These are phyloP conservation scores for Geosmithia putterillii DNA, from an alignment of 2,329 filamentous ascomycete genomes.

Conservation along the genomic window DNA sequence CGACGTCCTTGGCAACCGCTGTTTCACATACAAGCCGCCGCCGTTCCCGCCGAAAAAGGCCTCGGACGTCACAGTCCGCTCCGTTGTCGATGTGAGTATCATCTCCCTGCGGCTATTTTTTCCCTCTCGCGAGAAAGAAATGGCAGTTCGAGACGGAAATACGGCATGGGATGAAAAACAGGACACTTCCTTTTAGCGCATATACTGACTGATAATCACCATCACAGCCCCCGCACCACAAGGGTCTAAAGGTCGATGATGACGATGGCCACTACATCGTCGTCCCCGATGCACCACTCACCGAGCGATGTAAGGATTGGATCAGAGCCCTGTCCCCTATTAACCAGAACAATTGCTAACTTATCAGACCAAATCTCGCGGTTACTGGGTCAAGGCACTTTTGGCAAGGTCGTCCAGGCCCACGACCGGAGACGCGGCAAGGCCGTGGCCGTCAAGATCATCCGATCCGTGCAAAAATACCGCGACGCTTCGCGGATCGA, in stretches of 20 bases:
- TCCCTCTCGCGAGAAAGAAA: background rate
- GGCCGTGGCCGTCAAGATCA: conserved; percentile 89
- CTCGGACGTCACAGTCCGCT: conserved; percentile 56
- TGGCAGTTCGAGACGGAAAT: background rate
- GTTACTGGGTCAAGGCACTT: conserved; percentile 89
- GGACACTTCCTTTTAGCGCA: background rate
- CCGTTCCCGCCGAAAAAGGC: conserved; percentile 85
- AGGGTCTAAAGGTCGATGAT: conserved; percentile 73
- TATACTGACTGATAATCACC: background rate
- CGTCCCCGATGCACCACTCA: conserved; percentile 71
- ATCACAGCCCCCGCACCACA: conserved; percentile 25
- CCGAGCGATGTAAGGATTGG: conserved; percentile 66
- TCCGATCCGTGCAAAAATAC: conserved; percentile 96
- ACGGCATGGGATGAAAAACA: background rate
- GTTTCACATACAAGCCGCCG: conserved; percentile 72
- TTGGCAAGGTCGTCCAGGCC: conserved; percentile 95
- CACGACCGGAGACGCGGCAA: conserved; percentile 68
- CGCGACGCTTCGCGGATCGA: conserved; percentile 93
- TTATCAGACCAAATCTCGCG: conserved; percentile 70
- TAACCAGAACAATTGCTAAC: conserved; percentile 7
- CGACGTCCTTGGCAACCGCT: conserved; percentile 58
- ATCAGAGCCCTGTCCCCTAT: background rate
- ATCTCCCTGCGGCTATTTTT: background rate
- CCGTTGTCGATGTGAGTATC: conserved; percentile 48
- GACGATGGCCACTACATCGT: conserved; percentile 97